Percentiles rank a stretch among this genome's conserved stretches.
These are phyloP conservation scores for Fusarium hostae DNA, from an alignment of 2,329 filamentous ascomycete species.

Conservation along the genomic window DNA sequence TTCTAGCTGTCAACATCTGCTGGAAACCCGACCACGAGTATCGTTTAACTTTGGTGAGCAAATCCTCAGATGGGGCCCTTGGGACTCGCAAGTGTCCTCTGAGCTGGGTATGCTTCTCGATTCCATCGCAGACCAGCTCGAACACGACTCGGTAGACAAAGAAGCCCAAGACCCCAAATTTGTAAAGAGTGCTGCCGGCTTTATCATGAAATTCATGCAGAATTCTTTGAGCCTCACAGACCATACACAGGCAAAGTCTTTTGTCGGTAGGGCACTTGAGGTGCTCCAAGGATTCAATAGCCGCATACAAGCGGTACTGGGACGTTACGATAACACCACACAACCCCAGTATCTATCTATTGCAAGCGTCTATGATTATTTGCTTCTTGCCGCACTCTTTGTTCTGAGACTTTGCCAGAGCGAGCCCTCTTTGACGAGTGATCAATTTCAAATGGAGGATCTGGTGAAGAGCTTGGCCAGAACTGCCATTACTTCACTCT, in stretches of 20 bases:
- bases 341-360: constrained; percentile 16
- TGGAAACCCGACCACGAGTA: constrained; percentile 47
- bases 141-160: constrained; percentile 12
- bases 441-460: constrained; percentile 61
- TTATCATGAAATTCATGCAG: constrained; percentile 61
- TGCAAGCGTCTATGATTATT: constrained; percentile 45
- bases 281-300: constrained; percentile 55
- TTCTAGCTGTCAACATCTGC: constrained; percentile 45
- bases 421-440: constrained; percentile 45
- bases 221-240: constrained; percentile 55
- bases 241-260: constrained; percentile 51
- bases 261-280: constrained; percentile 57
- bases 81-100: constrained; percentile 69
- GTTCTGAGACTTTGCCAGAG: constrained; percentile 57
- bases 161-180: constrained; percentile 22
- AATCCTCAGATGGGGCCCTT: constrained; percentile 63
- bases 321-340: background rate
- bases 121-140: constrained; percentile 63
- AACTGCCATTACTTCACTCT: constrained; percentile 53
- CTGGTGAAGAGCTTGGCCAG: constrained; percentile 57
- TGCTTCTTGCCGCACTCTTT: constrained; percentile 50
- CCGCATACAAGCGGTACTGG: constrained; percentile 42
- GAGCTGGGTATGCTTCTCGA: constrained; percentile 72
- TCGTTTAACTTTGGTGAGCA: constrained; percentile 62
- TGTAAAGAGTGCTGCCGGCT: constrained; percentile 52